Base-by-base conservation (phyloP, 2,329 filamentous ascomycete genomes). In the Aureobasidium sp. region DNA sequence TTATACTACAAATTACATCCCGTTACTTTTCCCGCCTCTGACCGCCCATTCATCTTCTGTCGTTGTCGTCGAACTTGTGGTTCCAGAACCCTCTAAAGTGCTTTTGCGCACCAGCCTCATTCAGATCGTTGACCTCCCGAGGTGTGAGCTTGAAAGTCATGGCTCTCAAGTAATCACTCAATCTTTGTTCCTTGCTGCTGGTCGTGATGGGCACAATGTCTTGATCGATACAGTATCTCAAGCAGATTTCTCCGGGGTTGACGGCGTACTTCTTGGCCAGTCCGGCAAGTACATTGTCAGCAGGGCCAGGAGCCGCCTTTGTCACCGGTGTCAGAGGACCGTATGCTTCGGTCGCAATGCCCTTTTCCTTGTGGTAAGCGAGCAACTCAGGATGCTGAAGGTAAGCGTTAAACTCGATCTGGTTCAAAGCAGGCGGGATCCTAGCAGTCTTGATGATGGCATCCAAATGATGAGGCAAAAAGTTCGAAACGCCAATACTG, bases 371-470 rank as follows among this genome's bases (percentile, higher is more conserved):
- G 66, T 75, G 71, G 66, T 77, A 81, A 12, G 75, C 70, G 6
- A 83, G 66, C 24, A 87, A 68, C 16, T 77, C 71, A 2, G 70
- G 69, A 63, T 80, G 83, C 64, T 85, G 83, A 10, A 86, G 73
- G 61, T 84, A 84, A 2, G 83, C 81, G 65, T 86, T 82, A 48
- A 80, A 80, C 65, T 86, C 83, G 58, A 86, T 80, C 68, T 86
- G 83, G 68, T 86, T 86, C 60, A 78, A 77, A 2, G 79, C 79
- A 1, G 83, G 83, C 1, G 72, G 68, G 10, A 81, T 72, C 34
- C 69, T 75, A n/a, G 77, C 76, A 0, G 70, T 73, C 51, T 74
- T 74, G 49, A 80, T 67, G 17, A 78, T 74, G 10, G 74, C 72
- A 40, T 80, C 73, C 16, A 84, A 69, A 55, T 84, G 76, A 19